These are phyloP conservation scores for Ophiobolus disseminans DNA, from an alignment of 2,329 filamentous ascomycete genomes.

Conservation along the genomic window DNA sequence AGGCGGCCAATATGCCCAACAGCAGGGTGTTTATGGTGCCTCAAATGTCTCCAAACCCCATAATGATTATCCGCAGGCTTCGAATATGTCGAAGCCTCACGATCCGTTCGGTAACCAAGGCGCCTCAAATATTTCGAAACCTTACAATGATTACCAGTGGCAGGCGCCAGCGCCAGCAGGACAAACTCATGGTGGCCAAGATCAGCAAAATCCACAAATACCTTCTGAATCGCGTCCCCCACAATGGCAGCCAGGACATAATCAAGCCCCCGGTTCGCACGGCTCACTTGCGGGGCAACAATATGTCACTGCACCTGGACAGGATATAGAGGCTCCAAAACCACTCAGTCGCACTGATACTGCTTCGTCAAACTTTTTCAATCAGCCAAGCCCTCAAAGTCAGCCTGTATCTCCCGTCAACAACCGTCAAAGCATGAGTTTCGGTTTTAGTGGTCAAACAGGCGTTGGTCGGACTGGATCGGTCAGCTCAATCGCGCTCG, in stretches of 20 bases:
- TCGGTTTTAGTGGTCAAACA: constrained; percentile 20
- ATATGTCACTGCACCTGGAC: constrained; percentile 22
- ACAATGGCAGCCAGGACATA: constrained; percentile 32
- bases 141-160: constrained; percentile 18
- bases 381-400: constrained; percentile 36
- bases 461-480: constrained; percentile 36
- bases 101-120: constrained; percentile 3
- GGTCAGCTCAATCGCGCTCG: constrained; percentile 43
- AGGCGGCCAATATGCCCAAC: neutral
- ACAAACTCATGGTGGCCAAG: constrained; percentile 15
- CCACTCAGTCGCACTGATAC: constrained; percentile 33
- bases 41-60: neutral
- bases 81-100: constrained; percentile 8
- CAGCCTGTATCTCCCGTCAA: constrained; percentile 44
- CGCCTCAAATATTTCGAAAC: constrained; percentile 8
- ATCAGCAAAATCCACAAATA: constrained; percentile 17
- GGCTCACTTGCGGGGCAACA: constrained; percentile 22
- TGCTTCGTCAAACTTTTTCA: constrained; percentile 32
- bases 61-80: too few species aligned
- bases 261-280: constrained; percentile 33
- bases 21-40: neutral
- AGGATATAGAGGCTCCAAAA: constrained; percentile 37
- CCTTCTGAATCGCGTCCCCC: constrained; percentile 21
- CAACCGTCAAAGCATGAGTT: constrained; percentile 36
- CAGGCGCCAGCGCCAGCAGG: constrained; percentile 25